Conservation (phyloP, 176 grass and related monocot species). For the Sorghum bicolor region DNA sequence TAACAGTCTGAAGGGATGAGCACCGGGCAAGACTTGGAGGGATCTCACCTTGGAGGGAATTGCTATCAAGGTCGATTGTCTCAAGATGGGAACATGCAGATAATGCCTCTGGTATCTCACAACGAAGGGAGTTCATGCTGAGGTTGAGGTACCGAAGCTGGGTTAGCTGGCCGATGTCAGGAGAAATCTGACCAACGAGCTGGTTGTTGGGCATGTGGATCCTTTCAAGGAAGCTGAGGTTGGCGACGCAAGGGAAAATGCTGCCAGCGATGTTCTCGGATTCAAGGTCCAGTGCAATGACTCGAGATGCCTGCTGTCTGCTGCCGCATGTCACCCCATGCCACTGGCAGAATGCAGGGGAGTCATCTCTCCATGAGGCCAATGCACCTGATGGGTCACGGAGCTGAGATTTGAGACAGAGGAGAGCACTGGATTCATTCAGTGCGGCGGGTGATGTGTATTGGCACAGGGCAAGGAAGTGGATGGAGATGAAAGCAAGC, state of each 20-base stretch:
- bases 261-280: neutral
- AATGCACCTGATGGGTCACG: neutral
- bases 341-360: constrained; percentile 18
- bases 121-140: neutral
- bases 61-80: neutral
- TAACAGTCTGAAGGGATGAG: neutral
- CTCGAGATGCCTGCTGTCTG: neutral
- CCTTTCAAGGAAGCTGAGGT: neutral
- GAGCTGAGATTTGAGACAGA: constrained; percentile 17
- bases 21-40: constrained; percentile 29
- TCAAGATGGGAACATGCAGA: neutral
- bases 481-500: neutral
- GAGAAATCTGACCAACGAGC: neutral
- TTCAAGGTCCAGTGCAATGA: neutral
- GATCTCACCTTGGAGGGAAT: constrained; percentile 20
- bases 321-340: constrained; percentile 15
- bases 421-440: neutral
- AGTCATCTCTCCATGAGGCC: constrained; percentile 9
- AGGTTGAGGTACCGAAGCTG: neutral
- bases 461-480: neutral
- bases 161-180: neutral
- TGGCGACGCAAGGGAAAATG: neutral
- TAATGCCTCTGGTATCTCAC: neutral
- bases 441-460: neutral
- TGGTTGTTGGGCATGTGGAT: neutral